Base-by-base conservation (phyloP, 106 monocot species). In the Iris macrosiphon region DNA sequence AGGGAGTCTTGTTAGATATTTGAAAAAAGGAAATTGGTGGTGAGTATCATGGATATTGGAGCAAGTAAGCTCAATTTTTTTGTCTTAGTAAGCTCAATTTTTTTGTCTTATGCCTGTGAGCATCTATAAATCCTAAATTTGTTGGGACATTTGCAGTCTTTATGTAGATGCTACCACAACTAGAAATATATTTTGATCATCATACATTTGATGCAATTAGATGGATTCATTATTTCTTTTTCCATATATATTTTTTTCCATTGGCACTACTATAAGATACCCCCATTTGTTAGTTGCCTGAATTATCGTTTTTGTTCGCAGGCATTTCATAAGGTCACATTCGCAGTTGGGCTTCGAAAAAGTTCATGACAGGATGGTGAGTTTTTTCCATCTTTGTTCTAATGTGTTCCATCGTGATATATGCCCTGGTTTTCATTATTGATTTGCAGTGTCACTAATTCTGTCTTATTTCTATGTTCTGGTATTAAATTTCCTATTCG, bases 341-440 rank as follows among this genome's bases (percentile, higher is more conserved):
- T 10, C 56, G 56, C 1, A 56, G 56, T 18, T 56, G 56, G 56
- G 56, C 56, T 38, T 56, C 56, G 14, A 56, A 56, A 22, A 56
- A 56, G 56, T 56, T 56, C 38, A 56, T 56, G 56, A 56, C 56
- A 38, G 56, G 56, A 56, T 56, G 56, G 56, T 56, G 34, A 56
- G 39, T 20, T 56, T 56, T 29, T 19, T 7, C 35, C 35, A 2
- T 35, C 33, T 55, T 55, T 5, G 7, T 35, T 7, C 12, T 13
- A 34, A 12, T 33, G 18, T 31, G 7, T 55, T 48, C 23, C 41
- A 48, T 26, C 14, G 1, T 51, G 29, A 29, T 51, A 4, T 44
- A 7, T 51, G 51, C 31, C 7, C 30, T n/a, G n/a, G n/a, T 51
- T 44, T 24, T 29, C 56, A 56, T 22, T 56, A 24, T 56, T 56